These are phyloP conservation scores for Cyclotella cryptica DNA, from an alignment of 108 stramenopile species.

Conservation along the genomic window DNA sequence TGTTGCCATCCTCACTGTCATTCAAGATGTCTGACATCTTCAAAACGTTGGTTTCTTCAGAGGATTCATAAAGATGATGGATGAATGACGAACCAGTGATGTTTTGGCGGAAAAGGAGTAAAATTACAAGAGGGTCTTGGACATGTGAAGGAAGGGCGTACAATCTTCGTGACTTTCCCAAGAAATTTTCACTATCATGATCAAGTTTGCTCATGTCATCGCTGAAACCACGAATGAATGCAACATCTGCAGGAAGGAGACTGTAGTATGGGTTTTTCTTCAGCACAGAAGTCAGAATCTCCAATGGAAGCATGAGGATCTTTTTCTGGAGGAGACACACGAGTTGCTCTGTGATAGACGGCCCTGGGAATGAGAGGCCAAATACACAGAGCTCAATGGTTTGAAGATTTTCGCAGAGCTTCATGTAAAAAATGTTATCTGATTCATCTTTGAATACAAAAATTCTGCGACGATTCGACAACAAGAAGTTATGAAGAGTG, in stretches of 20 bases:
- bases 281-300: slow-evolving; percentile 67
- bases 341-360: slow-evolving; percentile 72
- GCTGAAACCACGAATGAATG: slow-evolving; percentile 66
- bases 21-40: slow-evolving; percentile 8
- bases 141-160: slow-evolving; percentile 64
- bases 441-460: slow-evolving; percentile 85
- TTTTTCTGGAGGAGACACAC: slow-evolving; percentile 65
- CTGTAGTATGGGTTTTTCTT: slow-evolving; percentile 77
- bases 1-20: slow-evolving; percentile 11
- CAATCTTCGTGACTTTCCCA: slow-evolving; percentile 23
- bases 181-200: slow-evolving; percentile 32
- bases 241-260: slow-evolving; percentile 61
- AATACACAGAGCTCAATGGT: slow-evolving; percentile 69
- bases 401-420: slow-evolving; percentile 47
- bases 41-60: slow-evolving; percentile 15
- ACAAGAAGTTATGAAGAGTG: slow-evolving; percentile 78
- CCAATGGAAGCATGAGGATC: slow-evolving; percentile 64
- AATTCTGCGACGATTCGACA: slow-evolving; percentile 68
- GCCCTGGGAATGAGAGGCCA: slow-evolving; percentile 67
- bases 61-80: slow-evolving; percentile 56
- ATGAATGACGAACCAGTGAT: slow-evolving; percentile 46
- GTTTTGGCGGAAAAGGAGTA: slow-evolving; percentile 71
- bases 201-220: slow-evolving; percentile 56
- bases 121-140: slow-evolving; percentile 68
- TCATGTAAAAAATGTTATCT: slow-evolving; percentile 81